Evolutionary conservation across 208 protist species (phyloP).

Genomic region (Leishmania mexicana): DNA sequence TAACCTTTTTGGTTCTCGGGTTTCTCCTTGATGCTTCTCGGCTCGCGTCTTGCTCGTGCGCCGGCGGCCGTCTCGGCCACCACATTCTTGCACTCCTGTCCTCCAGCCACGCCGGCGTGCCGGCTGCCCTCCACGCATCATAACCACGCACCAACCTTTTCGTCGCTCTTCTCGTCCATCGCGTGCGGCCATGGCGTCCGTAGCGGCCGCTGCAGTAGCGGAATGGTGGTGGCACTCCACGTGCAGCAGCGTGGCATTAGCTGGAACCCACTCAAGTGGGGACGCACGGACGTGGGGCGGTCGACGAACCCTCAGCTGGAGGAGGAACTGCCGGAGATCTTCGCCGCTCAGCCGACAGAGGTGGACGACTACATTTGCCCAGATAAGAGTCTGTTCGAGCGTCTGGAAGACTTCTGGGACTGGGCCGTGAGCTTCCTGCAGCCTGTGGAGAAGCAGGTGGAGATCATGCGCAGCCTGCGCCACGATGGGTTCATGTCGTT

Average conservation of each 20-base stretch:
- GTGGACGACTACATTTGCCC: constrained; percentile 90
- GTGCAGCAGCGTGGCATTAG: constrained; percentile 50
- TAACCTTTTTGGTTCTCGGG: background rate
- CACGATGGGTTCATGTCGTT: constrained; percentile 74
- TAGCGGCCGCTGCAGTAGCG: background rate
- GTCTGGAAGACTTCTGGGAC: constrained; percentile 88
- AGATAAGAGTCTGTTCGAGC: constrained; percentile 83
- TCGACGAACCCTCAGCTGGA: constrained; percentile 50
- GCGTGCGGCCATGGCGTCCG: background rate
- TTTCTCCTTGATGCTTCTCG: constrained; percentile 14
- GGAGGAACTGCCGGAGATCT: constrained; percentile 88
- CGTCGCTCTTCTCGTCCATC: constrained; percentile 5
- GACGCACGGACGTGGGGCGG: constrained; percentile 32
- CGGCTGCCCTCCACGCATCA: background rate
- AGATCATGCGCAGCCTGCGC: constrained; percentile 77
- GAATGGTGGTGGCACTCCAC: constrained; percentile 6
- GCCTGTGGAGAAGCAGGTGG: constrained; percentile 87
- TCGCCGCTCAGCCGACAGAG: constrained; percentile 78
- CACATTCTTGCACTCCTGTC: background rate
- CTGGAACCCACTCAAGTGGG: constrained; percentile 72
- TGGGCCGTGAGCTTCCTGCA: constrained; percentile 84
- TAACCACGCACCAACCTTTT: background rate
- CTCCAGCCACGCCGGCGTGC: background rate
- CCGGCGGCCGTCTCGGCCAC: constrained; percentile 3
- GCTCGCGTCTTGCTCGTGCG: background rate